Percentiles rank a stretch among this genome's conserved stretches.
Conservation (phyloP, 345 rosid genomes). For the Linum lewisii region DNA sequence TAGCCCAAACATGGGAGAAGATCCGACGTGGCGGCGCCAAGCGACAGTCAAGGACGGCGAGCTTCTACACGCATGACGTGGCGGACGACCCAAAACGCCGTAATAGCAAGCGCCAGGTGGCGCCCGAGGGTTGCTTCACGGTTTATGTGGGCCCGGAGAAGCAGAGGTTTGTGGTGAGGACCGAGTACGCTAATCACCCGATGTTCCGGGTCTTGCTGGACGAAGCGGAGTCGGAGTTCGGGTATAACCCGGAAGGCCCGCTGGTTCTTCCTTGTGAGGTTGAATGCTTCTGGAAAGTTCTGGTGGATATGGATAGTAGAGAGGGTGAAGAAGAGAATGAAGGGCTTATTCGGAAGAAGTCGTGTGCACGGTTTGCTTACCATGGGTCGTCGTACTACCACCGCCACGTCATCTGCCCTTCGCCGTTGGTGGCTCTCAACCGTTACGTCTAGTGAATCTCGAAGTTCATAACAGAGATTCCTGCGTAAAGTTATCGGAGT, state of each 20-base stretch:
- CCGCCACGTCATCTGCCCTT: background rate
- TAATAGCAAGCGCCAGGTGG: slow-evolving; percentile 14
- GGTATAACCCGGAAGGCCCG: slow-evolving; percentile 52
- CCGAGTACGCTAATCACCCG: slow-evolving; percentile 54
- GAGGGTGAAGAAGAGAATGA: background rate
- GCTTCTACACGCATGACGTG: background rate
- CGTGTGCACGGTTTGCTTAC: background rate
- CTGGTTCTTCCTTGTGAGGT: slow-evolving; percentile 67
- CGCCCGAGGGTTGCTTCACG: slow-evolving; percentile 55
- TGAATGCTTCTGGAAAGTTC: slow-evolving; percentile 43
- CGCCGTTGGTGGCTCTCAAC: background rate
- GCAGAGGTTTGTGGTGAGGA: slow-evolving; percentile 41
- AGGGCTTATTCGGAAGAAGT: background rate
- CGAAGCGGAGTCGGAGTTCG: slow-evolving; percentile 65
- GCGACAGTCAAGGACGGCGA: slow-evolving; percentile 5
- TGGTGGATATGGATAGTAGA: slow-evolving; percentile 41
- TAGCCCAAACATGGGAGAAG: slow-evolving; percentile 52
- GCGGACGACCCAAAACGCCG: background rate
- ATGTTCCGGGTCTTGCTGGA: slow-evolving; percentile 59
- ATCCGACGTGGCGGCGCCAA: slow-evolving; percentile 33
- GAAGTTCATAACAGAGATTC: too few species aligned
- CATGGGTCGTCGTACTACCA: background rate
- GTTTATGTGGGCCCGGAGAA: slow-evolving; percentile 65
- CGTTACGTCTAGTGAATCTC: background rate
- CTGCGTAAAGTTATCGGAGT: too few species aligned